A percentile compares a stretch with the other conserved stretches of the same genome.
phyloP scores from a whole-genome alignment of 2,329 filamentous ascomycete species.

The Geosmithia putterillii region DNA sequence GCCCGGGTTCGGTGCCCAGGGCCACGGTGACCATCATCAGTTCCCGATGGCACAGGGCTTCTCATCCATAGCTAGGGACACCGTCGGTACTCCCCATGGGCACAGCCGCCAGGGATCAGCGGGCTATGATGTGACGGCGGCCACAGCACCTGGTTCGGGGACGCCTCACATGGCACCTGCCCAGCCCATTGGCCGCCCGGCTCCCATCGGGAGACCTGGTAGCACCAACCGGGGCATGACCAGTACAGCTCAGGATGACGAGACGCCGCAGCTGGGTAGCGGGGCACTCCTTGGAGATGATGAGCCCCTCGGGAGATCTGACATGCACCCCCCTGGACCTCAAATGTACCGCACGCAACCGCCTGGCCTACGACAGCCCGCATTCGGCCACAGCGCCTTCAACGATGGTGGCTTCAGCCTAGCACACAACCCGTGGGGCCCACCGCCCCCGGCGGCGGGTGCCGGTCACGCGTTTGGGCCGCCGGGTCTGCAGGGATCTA shows the following conservation, averaged over 20 bases:
- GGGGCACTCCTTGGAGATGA: constrained; percentile 76
- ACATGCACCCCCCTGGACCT: constrained; percentile 17
- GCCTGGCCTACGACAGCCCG: constrained; percentile 28
- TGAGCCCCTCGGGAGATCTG: constrained; percentile 30
- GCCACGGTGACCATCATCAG: constrained; percentile 11
- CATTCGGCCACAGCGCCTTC: constrained; percentile 29
- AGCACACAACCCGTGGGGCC: constrained; percentile 29
- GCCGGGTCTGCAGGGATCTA: constrained; percentile 27
- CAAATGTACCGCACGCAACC: constrained; percentile 39
- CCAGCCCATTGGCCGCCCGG: constrained; percentile 68
- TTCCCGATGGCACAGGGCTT: constrained; percentile 18
- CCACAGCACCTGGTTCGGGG: not conserved
- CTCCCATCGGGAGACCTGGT: constrained; percentile 77
- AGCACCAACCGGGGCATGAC: constrained; percentile 51
- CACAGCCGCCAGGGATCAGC: constrained; percentile 65
- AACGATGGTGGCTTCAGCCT: constrained; percentile 26
- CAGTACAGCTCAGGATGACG: constrained; percentile 49
- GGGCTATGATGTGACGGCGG: constrained; percentile 43
- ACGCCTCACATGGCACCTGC: constrained; percentile 27
- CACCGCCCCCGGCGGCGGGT: constrained; percentile 15
- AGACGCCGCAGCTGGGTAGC: constrained; percentile 75
- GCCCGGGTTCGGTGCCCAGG: constrained; percentile 20
- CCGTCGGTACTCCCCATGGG: constrained; percentile 22
- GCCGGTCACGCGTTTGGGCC: constrained; percentile 25
- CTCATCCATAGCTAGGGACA: constrained; percentile 17